Evolutionary conservation across 139 green algal genomes (phyloP).

Genomic region (Protoeuglena noctilucae): DNA sequence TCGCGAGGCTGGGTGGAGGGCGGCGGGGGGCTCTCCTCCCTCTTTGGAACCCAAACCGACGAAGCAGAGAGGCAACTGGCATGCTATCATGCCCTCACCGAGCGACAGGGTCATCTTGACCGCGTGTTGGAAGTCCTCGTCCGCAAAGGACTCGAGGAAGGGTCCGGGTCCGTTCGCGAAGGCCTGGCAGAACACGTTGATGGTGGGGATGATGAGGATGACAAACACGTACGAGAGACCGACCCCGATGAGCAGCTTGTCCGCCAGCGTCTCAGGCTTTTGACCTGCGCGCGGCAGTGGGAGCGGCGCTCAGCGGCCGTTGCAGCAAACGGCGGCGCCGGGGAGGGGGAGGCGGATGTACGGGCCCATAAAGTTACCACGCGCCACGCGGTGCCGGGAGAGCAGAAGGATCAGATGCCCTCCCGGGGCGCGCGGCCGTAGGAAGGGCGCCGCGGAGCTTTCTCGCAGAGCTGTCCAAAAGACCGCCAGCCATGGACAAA

Average conservation of each 20-base stretch:
- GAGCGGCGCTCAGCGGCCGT: too few relatives aligned
- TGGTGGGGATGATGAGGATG: constrained; percentile 53
- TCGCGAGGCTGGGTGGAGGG: neutral
- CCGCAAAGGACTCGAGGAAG: constrained; percentile 47
- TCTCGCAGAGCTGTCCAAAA: too few relatives aligned
- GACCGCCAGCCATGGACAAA: too few relatives aligned
- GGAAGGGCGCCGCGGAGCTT: too few relatives aligned
- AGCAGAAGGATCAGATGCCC: too few relatives aligned
- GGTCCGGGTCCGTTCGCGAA: constrained; percentile 50
- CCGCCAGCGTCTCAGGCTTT: too few relatives aligned
- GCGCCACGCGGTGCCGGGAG: too few relatives aligned
- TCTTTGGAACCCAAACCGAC: neutral
- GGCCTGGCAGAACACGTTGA: constrained; percentile 68
- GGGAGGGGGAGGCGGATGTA: too few relatives aligned
- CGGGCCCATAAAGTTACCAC: too few relatives aligned
- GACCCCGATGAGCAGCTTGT: constrained; percentile 27
- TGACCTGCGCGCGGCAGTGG: too few relatives aligned
- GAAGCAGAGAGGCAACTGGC: neutral
- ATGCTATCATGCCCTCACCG: constrained; percentile 8
- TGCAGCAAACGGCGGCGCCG: too few relatives aligned
- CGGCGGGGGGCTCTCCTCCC: neutral
- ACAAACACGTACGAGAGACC: constrained; percentile 44
- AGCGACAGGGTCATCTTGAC: constrained; percentile 3
- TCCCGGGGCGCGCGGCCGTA: too few relatives aligned
- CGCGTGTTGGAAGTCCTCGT: constrained; percentile 66